Evolutionary conservation across 805 yeast genomes (phyloP).

Genomic region (Candida berthetii): DNA sequence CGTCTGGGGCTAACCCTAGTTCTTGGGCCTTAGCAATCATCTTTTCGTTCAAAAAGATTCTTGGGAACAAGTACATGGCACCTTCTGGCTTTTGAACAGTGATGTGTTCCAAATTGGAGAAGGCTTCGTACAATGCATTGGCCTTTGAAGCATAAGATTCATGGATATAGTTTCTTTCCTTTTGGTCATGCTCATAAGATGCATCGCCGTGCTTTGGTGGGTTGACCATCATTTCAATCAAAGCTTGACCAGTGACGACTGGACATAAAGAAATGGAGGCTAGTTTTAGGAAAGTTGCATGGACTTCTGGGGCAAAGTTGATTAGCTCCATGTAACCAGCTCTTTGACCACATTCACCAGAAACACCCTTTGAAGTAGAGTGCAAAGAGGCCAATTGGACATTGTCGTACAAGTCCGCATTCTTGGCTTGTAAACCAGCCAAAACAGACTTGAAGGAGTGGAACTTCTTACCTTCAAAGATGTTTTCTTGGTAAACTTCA

Average conservation of each 20-base stretch:
- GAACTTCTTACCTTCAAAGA: slow-evolving; percentile 75
- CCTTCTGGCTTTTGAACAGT: slow-evolving; percentile 89
- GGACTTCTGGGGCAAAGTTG: slow-evolving; percentile 69
- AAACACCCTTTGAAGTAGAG: slow-evolving; percentile 96
- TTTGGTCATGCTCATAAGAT: slow-evolving; percentile 59
- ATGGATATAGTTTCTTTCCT: slow-evolving; percentile 60
- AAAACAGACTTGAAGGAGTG: slow-evolving; percentile 79
- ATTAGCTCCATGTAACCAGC: slow-evolving; percentile 97
- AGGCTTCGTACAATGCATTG: slow-evolving; percentile 57
- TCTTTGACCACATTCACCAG: slow-evolving; percentile 99
- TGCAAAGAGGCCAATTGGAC: slow-evolving; percentile 92
- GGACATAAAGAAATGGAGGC: slow-evolving; percentile 92
- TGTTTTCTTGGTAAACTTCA: slow-evolving; percentile 95
- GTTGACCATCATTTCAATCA: slow-evolving; percentile 87
- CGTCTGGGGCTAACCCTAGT: slow-evolving; percentile 64
- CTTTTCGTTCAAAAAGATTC: slow-evolving; percentile 54
- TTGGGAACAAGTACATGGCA: slow-evolving; percentile 96
- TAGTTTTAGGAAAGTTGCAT: slow-evolving; percentile 69
- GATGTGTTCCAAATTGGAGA: slow-evolving; percentile 73
- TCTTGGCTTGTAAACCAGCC: slow-evolving; percentile 50
- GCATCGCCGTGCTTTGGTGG: slow-evolving; percentile 81
- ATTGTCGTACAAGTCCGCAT: slow-evolving; percentile 50
- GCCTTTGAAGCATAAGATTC: slow-evolving; percentile 61
- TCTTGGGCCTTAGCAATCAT: slow-evolving; percentile 58
- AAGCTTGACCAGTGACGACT: slow-evolving; percentile 90